Conservation (phyloP, 176 grass and related monocot genomes). For the Cenchrus americanus region DNA sequence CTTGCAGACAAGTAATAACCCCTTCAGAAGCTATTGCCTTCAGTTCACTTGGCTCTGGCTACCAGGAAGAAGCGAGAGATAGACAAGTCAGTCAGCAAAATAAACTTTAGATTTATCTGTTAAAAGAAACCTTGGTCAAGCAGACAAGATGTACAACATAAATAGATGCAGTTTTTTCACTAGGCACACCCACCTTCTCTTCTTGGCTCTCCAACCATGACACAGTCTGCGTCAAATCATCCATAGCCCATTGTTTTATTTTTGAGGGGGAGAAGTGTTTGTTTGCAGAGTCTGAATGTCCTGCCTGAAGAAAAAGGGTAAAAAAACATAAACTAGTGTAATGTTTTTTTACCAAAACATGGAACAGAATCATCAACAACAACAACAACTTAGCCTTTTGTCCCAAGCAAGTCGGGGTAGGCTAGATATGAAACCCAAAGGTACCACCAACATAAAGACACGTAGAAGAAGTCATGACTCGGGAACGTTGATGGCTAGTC, state of each 20-base stretch:
- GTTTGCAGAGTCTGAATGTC: slow-evolving; percentile 32
- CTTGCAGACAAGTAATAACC: slow-evolving; percentile 88
- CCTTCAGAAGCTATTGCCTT: slow-evolving; percentile 86
- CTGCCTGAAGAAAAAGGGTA: slow-evolving; percentile 43
- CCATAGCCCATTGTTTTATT: slow-evolving; percentile 79
- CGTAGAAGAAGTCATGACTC: no score
- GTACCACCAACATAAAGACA: no score
- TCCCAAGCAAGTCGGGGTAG: no score
- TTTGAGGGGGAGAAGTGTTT: slow-evolving; percentile 64
- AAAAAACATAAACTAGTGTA: slow-evolving; percentile 4
- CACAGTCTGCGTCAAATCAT: slow-evolving; percentile 78
- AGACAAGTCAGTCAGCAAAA: slow-evolving; percentile 1
- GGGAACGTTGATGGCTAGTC: no score
- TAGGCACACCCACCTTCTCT: slow-evolving; percentile 67
- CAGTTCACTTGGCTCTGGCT: slow-evolving; percentile 85
- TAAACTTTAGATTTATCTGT: not conserved
- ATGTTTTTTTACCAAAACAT: not conserved
- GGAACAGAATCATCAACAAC: slow-evolving; percentile 14
- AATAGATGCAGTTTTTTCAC: not conserved
- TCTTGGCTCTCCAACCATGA: slow-evolving; percentile 96
- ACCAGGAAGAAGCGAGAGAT: slow-evolving; percentile 24
- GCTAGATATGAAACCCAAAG: no score
- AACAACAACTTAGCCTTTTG: no score
- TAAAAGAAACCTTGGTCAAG: not conserved
- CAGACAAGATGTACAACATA: not conserved